A percentile compares a stretch with the other conserved stretches of the same genome.
phyloP scores from a whole-genome alignment of 306 rosid species.

The Dicorynia guianensis region DNA sequence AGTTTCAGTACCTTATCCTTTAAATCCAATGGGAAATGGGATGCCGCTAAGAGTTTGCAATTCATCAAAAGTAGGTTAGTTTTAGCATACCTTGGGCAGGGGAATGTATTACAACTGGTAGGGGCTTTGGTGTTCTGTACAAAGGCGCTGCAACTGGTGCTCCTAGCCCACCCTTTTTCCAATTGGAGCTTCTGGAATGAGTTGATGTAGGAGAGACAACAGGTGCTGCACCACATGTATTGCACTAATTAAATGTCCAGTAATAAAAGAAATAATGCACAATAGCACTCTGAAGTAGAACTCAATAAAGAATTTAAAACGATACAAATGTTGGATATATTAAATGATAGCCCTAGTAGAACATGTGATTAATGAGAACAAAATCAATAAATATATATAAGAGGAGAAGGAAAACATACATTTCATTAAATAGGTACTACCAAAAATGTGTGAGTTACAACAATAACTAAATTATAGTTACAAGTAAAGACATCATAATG shows the following conservation, averaged over 20 bases:
- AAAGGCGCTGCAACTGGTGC: constrained; percentile 58
- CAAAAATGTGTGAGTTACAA: not conserved
- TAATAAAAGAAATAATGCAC: constrained; percentile 27
- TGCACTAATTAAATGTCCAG: constrained; percentile 26
- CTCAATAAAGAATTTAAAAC: constrained; percentile 1
- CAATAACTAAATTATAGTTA: constrained; percentile 17
- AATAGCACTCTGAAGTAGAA: constrained; percentile 4
- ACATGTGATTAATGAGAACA: not conserved
- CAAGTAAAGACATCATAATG: constrained; percentile 1
- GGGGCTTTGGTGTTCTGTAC: constrained; percentile 49
- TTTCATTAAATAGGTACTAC: constrained; percentile 9
- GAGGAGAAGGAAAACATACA: not conserved
- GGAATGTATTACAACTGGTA: constrained; percentile 49
- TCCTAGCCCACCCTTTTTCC: constrained; percentile 40
- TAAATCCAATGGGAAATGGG: not conserved
- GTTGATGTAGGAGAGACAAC: constrained; percentile 63
- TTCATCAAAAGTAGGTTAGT: constrained; percentile 36
- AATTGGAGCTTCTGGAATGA: constrained; percentile 51
- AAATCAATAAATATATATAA: not conserved
- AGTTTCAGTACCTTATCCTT: not conserved
- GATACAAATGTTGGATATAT: constrained; percentile 8
- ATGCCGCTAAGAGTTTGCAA: constrained; percentile 20
- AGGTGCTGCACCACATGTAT: constrained; percentile 61
- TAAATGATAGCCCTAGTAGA: constrained; percentile 1
- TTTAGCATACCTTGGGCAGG: constrained; percentile 56